phyloP scores from a whole-genome alignment of 345 rosid species.

The Dimocarpus longan region DNA sequence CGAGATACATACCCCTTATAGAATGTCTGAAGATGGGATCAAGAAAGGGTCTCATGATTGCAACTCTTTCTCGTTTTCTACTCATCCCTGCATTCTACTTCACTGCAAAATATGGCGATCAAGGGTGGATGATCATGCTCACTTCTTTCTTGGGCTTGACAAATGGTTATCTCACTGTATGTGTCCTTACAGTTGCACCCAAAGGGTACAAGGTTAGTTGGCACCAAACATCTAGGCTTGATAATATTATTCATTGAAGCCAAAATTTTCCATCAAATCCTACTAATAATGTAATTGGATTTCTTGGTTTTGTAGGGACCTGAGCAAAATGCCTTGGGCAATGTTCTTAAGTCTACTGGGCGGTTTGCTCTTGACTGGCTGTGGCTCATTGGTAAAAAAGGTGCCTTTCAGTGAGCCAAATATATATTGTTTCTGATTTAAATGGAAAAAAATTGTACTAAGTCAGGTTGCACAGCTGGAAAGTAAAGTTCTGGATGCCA shows the following conservation, averaged over 20 bases:
- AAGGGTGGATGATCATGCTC: slow-evolving; percentile 38
- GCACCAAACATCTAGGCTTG: too few species aligned
- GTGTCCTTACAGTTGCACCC: slow-evolving; percentile 79
- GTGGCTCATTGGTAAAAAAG: slow-evolving; percentile 74
- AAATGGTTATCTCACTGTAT: slow-evolving; percentile 81
- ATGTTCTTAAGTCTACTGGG: slow-evolving; percentile 60
- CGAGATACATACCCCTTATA: slow-evolving; percentile 68
- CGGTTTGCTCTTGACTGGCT: slow-evolving; percentile 81
- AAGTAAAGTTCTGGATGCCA: too few species aligned
- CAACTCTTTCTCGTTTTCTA: slow-evolving; percentile 56
- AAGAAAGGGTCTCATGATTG: slow-evolving; percentile 54
- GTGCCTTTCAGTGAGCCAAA: slow-evolving; percentile 32
- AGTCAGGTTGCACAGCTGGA: too few species aligned
- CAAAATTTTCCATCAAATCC: neutral
- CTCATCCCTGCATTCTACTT: slow-evolving; percentile 84
- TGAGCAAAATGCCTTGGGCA: slow-evolving; percentile 90
- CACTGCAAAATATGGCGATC: slow-evolving; percentile 68
- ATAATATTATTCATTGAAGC: neutral
- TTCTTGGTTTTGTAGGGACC: slow-evolving; percentile 63
- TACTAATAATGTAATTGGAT: neutral
- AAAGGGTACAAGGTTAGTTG: slow-evolving; percentile 78
- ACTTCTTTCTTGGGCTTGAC: slow-evolving; percentile 66
- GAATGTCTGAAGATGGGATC: slow-evolving; percentile 64
- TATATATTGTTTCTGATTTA: too few species aligned
- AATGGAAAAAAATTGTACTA: too few species aligned